Evolutionary conservation across 164 flowering plant genomes (phyloP).

Genomic region (Stephania cephalantha): DNA sequence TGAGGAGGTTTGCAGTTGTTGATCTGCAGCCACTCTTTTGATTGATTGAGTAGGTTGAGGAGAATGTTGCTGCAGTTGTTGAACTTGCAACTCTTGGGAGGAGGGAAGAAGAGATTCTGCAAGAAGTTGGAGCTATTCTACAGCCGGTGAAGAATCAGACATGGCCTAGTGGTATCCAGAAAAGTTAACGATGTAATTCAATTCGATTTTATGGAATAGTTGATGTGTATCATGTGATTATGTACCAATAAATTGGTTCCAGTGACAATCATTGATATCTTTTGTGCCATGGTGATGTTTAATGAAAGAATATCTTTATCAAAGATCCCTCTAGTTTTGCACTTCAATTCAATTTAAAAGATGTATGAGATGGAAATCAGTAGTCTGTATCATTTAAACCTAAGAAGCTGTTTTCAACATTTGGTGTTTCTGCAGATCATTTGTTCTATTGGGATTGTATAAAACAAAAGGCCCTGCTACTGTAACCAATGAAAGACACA

Average conservation of each 20-base stretch:
- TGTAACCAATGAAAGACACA: no score
- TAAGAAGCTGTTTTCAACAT: no score
- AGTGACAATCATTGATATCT: neutral
- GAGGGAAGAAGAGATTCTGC: constrained; percentile 45
- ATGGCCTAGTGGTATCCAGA: constrained; percentile 88
- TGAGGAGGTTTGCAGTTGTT: neutral
- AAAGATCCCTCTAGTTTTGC: neutral
- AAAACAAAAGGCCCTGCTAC: no score
- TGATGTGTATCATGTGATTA: neutral
- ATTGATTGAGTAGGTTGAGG: constrained; percentile 50
- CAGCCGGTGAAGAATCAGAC: constrained; percentile 87
- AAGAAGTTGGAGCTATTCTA: constrained; percentile 64
- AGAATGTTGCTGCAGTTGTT: constrained; percentile 70
- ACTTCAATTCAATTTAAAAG: no score
- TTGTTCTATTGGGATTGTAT: no score
- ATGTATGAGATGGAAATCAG: neutral
- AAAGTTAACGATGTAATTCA: constrained; percentile 22
- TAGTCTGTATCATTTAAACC: neutral
- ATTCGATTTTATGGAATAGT: neutral
- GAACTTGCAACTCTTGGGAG: constrained; percentile 50
- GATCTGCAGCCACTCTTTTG: neutral
- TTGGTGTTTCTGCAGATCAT: no score
- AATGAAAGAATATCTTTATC: neutral
- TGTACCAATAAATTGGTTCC: neutral
- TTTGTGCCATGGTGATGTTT: neutral